Evolutionary conservation across 2,329 filamentous ascomycete species (phyloP).

Genomic region (Tolypocladium album): DNA sequence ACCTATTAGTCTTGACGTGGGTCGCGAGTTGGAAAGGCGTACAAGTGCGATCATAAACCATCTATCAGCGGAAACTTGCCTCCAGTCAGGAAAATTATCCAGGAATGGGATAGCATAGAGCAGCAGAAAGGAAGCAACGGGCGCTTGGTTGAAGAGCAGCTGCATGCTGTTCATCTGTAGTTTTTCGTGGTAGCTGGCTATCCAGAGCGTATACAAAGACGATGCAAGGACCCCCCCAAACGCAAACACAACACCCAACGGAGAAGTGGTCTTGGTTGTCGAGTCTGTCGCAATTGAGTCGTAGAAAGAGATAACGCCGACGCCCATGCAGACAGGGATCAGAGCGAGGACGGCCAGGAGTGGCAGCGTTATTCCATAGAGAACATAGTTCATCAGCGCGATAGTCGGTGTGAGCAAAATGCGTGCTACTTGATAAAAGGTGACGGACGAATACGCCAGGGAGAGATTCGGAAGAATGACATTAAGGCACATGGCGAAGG

Average conservation of each 20-base stretch:
- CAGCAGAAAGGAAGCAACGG: slow-evolving; percentile 49
- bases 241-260: slow-evolving; percentile 52
- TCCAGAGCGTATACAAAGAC: slow-evolving; percentile 60
- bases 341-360: slow-evolving; percentile 41
- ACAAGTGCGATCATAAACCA: slow-evolving; percentile 52
- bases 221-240: slow-evolving; percentile 54
- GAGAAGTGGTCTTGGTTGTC: slow-evolving; percentile 43
- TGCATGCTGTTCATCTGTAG: slow-evolving; percentile 59
- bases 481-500: slow-evolving; percentile 56
- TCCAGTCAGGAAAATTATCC: slow-evolving; percentile 50
- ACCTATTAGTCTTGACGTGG: neutral
- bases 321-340: slow-evolving; percentile 51
- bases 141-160: slow-evolving; percentile 57
- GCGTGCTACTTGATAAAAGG: slow-evolving; percentile 60
- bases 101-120: slow-evolving; percentile 56
- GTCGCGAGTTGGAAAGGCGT: slow-evolving; percentile 9
- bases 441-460: slow-evolving; percentile 55
- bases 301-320: slow-evolving; percentile 57
- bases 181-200: slow-evolving; percentile 53
- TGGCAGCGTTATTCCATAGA: slow-evolving; percentile 48
- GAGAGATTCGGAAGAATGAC: slow-evolving; percentile 60
- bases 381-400: slow-evolving; percentile 51
- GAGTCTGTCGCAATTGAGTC: slow-evolving; percentile 43
- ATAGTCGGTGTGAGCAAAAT: slow-evolving; percentile 57
- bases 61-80: slow-evolving; percentile 34